Conservation (phyloP, 2,329 filamentous ascomycete species). For the Microdochium paspali region DNA sequence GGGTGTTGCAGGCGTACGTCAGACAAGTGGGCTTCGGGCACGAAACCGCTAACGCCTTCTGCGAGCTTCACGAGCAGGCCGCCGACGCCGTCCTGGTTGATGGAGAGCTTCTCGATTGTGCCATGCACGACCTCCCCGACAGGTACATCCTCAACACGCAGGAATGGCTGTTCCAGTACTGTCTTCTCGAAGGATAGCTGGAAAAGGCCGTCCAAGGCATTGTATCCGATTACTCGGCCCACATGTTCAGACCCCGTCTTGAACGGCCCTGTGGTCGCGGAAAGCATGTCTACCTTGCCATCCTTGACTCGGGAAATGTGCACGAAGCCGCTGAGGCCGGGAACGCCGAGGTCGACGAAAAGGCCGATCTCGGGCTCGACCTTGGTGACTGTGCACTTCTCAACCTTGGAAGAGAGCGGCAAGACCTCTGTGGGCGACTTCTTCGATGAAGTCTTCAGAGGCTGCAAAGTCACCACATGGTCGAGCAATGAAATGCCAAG, state of each 20-base stretch:
- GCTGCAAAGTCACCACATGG: conserved; percentile 61
- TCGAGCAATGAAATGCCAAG: conserved; percentile 81
- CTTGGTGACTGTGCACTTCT: conserved; percentile 68
- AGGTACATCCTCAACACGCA: conserved; percentile 84
- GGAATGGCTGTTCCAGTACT: conserved; percentile 77
- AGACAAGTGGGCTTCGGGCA: conserved; percentile 79
- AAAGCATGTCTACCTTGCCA: conserved; percentile 76
- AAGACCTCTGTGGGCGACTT: conserved; percentile 47
- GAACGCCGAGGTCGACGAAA: conserved; percentile 63
- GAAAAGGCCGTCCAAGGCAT: conserved; percentile 75
- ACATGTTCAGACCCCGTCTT: conserved; percentile 70
- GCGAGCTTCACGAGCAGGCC: conserved; percentile 77
- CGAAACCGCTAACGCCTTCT: conserved; percentile 81
- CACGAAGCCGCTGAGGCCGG: conserved; percentile 72
- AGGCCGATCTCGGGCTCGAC: conserved; percentile 75
- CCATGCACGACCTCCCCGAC: conserved; percentile 74
- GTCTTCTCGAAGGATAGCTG: conserved; percentile 75
- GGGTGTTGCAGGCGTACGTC: conserved; percentile 84
- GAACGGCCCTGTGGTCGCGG: conserved; percentile 67
- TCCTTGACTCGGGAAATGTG: conserved; percentile 92
- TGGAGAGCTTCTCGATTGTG: conserved; percentile 73
- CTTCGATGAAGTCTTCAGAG: conserved; percentile 29
- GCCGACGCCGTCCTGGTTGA: conserved; percentile 67
- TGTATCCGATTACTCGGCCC: conserved; percentile 79
- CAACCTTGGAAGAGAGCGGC: conserved; percentile 65